These are phyloP conservation scores for Solanum bulbocastanum DNA, from an alignment of 257 asterid species.

Conservation along the genomic window DNA sequence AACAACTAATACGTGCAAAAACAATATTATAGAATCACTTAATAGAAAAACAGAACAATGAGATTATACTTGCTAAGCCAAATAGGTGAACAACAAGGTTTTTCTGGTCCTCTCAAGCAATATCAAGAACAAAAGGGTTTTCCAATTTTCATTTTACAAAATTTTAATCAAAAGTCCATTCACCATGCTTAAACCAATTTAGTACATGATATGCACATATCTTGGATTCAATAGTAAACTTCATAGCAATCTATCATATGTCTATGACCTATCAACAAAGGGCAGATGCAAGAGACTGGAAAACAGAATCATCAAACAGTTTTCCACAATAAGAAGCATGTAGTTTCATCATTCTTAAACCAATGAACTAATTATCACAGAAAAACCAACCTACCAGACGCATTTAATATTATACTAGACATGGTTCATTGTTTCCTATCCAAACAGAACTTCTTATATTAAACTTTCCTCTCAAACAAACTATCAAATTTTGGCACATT, in stretches of 20 bases:
- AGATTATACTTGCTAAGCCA: neutral
- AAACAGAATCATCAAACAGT: neutral
- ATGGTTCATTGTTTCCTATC: neutral
- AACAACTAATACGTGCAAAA: neutral
- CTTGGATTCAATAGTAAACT: neutral
- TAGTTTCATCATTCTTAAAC: neutral
- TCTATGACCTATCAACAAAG: neutral
- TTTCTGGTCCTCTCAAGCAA: neutral
- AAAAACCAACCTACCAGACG: neutral
- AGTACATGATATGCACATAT: neutral
- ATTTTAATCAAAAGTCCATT: neutral
- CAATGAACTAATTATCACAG: neutral
- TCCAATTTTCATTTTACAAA: neutral
- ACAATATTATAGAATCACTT: neutral
- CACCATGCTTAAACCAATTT: neutral
- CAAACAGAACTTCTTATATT: neutral
- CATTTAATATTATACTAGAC: neutral
- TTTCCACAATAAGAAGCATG: neutral
- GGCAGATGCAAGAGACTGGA: neutral
- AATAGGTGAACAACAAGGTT: neutral
- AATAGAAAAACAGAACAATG: neutral
- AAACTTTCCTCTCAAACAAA: neutral
- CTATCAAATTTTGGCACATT: neutral
- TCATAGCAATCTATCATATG: neutral
- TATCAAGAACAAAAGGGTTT: neutral